These are phyloP conservation scores for Grosmannia penicillata DNA, from an alignment of 2,329 filamentous ascomycete genomes.

Conservation along the genomic window DNA sequence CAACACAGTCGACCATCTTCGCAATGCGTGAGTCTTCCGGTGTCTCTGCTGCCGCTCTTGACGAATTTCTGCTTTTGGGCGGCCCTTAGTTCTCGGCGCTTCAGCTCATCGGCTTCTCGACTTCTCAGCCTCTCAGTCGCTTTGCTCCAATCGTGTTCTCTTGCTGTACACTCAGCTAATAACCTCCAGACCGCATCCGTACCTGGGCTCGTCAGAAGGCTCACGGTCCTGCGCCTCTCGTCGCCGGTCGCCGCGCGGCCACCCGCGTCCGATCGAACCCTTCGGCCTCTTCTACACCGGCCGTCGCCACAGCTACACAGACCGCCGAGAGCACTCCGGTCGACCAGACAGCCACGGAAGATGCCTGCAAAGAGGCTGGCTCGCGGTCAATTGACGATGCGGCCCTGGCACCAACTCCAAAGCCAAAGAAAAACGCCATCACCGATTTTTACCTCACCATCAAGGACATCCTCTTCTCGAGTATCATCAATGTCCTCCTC, in stretches of 20 bases:
- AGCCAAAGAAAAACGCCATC: no score
- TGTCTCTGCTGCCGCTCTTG: not conserved
- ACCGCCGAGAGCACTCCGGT: no score
- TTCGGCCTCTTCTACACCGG: not conserved
- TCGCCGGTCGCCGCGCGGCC: not conserved
- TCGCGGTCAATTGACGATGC: no score
- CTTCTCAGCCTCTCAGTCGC: not conserved
- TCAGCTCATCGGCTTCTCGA: no score
- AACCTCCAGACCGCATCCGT: slow-evolving; percentile 14
- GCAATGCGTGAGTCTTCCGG: not conserved
- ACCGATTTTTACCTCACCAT: slow-evolving; percentile 30
- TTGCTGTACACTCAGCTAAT: not conserved
- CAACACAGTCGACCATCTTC: no score
- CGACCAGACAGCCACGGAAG: not conserved
- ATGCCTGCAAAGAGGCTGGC: no score
- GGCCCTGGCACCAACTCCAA: no score
- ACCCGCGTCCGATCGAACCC: not conserved
- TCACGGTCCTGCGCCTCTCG: slow-evolving; percentile 12
- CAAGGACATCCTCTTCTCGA: slow-evolving; percentile 42
- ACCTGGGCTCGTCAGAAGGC: slow-evolving; percentile 17
- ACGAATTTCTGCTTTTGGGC: no score
- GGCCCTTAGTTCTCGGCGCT: no score
- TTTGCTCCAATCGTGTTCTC: not conserved
- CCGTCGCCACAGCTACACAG: no score
- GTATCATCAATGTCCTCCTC: slow-evolving; percentile 50